Evolutionary conservation across 75 land plant genomes (phyloP), one percentile per base, ranked within the genome.

Genomic region (Ceratopteris richardii): DNA sequence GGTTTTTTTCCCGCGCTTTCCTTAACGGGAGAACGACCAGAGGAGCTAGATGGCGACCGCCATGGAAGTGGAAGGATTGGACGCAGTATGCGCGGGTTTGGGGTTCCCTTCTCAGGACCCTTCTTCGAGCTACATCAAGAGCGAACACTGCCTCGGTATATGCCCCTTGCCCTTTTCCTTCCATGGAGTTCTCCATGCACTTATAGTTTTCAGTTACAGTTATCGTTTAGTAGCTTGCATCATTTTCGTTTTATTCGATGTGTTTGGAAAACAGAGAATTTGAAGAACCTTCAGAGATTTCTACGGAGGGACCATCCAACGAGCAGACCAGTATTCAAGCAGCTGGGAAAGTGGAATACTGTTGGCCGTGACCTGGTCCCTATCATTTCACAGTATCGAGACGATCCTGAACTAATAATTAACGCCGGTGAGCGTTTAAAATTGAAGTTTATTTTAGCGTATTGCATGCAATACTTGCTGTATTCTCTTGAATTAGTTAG

Each of bases 281-380:
- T 93, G 77, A 93, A 79, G 76, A 84, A 86, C 60, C 64, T 93
- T 61, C 80, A 89, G 63, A 68, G 98, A 54, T 93, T 79, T 58
- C 61, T 93, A 61, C 58, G 95, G 51, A 68, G 96, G 14, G 98
- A 89, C 57, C 77, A 93, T 68, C 90, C 96, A 12, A 63, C 70
- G 31, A 69, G 52, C 26, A 61, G 98, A 43, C 76, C 80, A 19
- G 90, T 89, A 25, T 93, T 93, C 61, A 82, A 83, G 76, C 90
- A 85, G 72, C 75, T 93, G 3, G 82, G 96, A 58, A 85, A 77
- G 61, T 93, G 96, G 96, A 86, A 89, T 30, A 79, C 69, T 4
- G 79, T 80, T 41, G 62, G 77, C 0, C 76, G 70, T 29, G 79
- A 85, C 62, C 64, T 93, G 66, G 65, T 93, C 13, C 98, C 98